A percentile compares a stretch with the other conserved stretches of the same genome.
phyloP scores from a whole-genome alignment of 169 alveolate genomes.

The Plasmodium malariae region DNA sequence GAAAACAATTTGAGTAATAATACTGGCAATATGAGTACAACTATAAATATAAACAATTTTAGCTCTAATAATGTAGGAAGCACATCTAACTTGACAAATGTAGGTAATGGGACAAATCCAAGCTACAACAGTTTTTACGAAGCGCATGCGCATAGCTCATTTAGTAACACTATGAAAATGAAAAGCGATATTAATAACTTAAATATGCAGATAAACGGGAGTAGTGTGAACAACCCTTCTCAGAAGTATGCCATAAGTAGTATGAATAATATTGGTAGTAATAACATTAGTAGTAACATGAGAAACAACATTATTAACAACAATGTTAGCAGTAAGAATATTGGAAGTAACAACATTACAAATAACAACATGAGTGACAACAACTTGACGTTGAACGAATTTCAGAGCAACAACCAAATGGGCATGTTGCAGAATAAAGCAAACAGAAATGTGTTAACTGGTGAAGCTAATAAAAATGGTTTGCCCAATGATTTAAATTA shows the following conservation, averaged over 20 bases:
- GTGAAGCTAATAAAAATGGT: neutral
- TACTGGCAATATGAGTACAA: neutral
- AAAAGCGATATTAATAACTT: neutral
- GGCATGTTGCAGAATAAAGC: neutral
- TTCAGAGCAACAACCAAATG: slow-evolving; percentile 4
- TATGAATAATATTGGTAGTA: neutral
- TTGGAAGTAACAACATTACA: neutral
- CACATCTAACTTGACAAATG: too few relatives aligned
- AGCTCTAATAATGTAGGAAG: neutral
- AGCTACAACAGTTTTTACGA: slow-evolving; percentile 7
- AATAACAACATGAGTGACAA: neutral
- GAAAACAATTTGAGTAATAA: neutral
- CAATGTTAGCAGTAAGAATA: neutral
- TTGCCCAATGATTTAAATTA: slow-evolving; percentile 8
- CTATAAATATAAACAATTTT: neutral
- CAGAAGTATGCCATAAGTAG: neutral
- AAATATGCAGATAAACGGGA: neutral
- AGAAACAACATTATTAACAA: neutral
- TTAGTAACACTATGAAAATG: slow-evolving; percentile 3
- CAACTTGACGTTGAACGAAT: neutral
- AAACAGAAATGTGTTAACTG: neutral
- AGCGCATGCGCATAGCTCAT: neutral
- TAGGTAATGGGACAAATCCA: slow-evolving; percentile 1
- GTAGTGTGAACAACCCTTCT: neutral
- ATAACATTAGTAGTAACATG: neutral